A percentile compares a stretch with the other conserved stretches of the same genome.
Evolutionary conservation across 768 basidiomycete species (phyloP).

Genomic region (Rhodotorula babjevae): DNA sequence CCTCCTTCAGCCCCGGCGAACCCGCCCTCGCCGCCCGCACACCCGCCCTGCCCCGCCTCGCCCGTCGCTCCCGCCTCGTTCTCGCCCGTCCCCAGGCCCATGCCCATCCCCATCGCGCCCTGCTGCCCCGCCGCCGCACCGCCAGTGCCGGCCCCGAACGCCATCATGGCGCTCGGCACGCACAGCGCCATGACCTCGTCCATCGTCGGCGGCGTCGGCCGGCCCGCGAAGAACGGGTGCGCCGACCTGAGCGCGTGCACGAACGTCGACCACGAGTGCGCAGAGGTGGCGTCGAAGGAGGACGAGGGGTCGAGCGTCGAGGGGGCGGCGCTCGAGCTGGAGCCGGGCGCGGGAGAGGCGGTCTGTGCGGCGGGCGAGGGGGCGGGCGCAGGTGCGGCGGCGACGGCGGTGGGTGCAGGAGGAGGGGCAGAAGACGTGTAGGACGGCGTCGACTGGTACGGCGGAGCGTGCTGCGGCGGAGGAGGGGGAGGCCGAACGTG

Average conservation of each 20-base stretch:
- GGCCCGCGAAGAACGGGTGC: constrained; percentile 15
- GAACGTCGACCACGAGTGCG: constrained; percentile 73
- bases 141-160: not conserved
- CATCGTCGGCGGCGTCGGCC: constrained; percentile 25
- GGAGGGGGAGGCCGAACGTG: not conserved
- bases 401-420: not conserved
- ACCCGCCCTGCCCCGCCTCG: not conserved
- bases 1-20: not conserved
- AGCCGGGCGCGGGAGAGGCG: not conserved
- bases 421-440: too few relatives aligned
- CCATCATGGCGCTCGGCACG: constrained; percentile 5
- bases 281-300: constrained; percentile 67
- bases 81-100: too few relatives aligned
- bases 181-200: constrained; percentile 15
- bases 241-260: constrained; percentile 39
- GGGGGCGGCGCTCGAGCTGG: too few relatives aligned
- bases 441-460: not conserved
- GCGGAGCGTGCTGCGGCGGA: not conserved
- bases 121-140: not conserved
- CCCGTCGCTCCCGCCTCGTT: not conserved
- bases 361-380: not conserved
- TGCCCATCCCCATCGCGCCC: not conserved
- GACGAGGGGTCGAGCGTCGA: constrained; percentile 59
- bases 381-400: not conserved
- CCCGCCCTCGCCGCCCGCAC: not conserved